Percentiles rank a stretch among this genome's conserved stretches.
Conservation (phyloP, 177 flowering plant genomes). For the Vitis hybrid region DNA sequence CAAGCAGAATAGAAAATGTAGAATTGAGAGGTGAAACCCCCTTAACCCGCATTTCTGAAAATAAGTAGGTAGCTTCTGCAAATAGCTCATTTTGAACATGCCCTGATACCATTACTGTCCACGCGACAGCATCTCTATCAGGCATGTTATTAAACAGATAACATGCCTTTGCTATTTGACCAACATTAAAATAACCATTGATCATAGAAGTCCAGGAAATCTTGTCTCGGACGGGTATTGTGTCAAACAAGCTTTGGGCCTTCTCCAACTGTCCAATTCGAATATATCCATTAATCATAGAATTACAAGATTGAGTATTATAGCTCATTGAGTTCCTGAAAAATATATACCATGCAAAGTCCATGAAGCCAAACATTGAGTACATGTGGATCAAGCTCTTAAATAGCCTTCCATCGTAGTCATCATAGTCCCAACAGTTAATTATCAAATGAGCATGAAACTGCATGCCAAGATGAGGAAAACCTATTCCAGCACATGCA, state of each 20-base stretch:
- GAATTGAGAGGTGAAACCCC: constrained; percentile 38
- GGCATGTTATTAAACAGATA: constrained; percentile 40
- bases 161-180: constrained; percentile 42
- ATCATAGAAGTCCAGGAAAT: constrained; percentile 62
- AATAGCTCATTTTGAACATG: constrained; percentile 52
- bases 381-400: constrained; percentile 56
- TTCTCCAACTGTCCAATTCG: constrained; percentile 32
- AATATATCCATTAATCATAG: constrained; percentile 49
- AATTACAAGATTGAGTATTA: constrained; percentile 31
- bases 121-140: constrained; percentile 42
- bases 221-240: constrained; percentile 26
- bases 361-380: constrained; percentile 39
- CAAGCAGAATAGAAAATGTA: constrained; percentile 47
- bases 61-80: constrained; percentile 33
- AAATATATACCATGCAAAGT: constrained; percentile 34
- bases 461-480: constrained; percentile 41
- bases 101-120: constrained; percentile 62
- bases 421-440: constrained; percentile 30
- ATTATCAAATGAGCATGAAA: constrained; percentile 46
- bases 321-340: constrained; percentile 10
- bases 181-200: constrained; percentile 39
- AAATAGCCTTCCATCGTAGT: constrained; percentile 40
- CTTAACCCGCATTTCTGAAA: constrained; percentile 35
- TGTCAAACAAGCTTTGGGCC: constrained; percentile 38
- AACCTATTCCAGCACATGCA: constrained; percentile 49